phyloP scores from a whole-genome alignment of 352 stramenopile species.

The Phytopythium oedochilum region DNA sequence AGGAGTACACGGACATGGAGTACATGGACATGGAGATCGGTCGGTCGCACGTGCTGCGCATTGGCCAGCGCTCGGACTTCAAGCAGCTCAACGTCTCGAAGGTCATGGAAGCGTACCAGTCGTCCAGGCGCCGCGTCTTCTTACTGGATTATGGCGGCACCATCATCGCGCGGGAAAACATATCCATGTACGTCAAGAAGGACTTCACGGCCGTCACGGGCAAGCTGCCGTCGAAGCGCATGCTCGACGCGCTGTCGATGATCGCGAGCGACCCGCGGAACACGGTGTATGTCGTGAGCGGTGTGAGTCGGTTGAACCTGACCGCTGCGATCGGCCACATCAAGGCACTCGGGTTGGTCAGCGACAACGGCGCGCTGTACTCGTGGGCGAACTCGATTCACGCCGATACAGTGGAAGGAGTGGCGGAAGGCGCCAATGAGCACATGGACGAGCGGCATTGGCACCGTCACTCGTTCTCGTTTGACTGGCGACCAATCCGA shows the following conservation, averaged over 20 bases:
- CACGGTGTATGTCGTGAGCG: constrained; percentile 97
- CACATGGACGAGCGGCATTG: constrained; percentile 42
- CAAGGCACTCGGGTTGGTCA: constrained; percentile 90
- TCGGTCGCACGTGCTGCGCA: constrained; percentile 62
- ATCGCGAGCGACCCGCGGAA: constrained; percentile 92
- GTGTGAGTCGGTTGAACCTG: constrained; percentile 90
- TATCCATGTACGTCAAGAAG: constrained; percentile 96
- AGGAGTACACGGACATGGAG: constrained; percentile 81
- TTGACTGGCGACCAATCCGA: constrained; percentile 91
- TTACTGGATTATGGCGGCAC: constrained; percentile 98
- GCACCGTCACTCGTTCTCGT: constrained; percentile 79
- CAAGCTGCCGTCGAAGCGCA: constrained; percentile 85
- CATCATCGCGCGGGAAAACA: constrained; percentile 89
- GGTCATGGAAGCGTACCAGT: constrained; percentile 84
- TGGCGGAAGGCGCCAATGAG: constrained; percentile 10
- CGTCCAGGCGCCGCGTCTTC: constrained; percentile 89
- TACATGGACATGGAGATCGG: constrained; percentile 87
- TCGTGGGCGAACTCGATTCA: constrained; percentile 78
- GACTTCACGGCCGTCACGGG: constrained; percentile 93
- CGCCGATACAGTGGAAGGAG: constrained; percentile 33
- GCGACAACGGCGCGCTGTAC: constrained; percentile 94
- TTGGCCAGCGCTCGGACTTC: constrained; percentile 69
- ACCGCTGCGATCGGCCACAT: constrained; percentile 91
- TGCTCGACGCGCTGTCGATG: constrained; percentile 86
- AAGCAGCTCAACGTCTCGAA: constrained; percentile 79